Evolutionary conservation across 2,329 filamentous ascomycete genomes (phyloP).

Genomic region (Phoma herbarum): DNA sequence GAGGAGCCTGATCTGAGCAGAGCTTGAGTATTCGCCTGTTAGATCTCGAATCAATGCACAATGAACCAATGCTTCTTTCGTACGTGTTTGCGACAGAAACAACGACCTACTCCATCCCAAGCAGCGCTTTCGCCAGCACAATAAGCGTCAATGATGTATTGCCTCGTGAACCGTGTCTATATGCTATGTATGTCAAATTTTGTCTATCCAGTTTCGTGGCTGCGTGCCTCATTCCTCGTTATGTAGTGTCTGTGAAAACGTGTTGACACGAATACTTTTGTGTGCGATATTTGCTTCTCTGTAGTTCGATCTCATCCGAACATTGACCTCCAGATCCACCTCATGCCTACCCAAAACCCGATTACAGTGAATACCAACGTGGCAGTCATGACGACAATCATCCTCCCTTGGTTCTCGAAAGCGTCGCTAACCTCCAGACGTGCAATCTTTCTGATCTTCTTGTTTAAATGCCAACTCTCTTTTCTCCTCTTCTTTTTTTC

Average conservation of each 20-base stretch:
- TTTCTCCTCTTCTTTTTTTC: conserved; percentile 31
- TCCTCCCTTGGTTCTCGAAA: conserved; percentile 65
- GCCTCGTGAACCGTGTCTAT: not conserved
- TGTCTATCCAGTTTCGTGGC: conserved; percentile 5
- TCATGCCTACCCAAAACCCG: conserved; percentile 32
- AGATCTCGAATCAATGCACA: not conserved
- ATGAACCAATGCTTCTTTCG: not conserved
- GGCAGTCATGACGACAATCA: conserved; percentile 62
- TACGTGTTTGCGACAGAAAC: not conserved
- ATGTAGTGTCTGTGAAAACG: conserved; percentile 2
- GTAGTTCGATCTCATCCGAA: conserved; percentile 1
- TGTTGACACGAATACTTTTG: not conserved
- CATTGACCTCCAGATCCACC: conserved; percentile 30
- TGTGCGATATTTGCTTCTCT: not conserved
- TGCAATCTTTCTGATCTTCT: conserved; percentile 64
- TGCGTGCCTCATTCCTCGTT: conserved; percentile 8
- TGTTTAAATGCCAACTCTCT: conserved; percentile 50
- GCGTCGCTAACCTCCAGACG: conserved; percentile 70
- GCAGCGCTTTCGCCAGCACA: not conserved
- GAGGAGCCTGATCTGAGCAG: not conserved
- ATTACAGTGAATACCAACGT: conserved; percentile 27
- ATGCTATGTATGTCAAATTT: not conserved
- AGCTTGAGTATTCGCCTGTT: not conserved
- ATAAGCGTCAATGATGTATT: not conserved
- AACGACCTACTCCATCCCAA: not conserved